Evolutionary conservation across 805 yeast species (phyloP), one percentile per base, ranked within the genome.

Genomic region (Kluyveromyces lactis): DNA sequence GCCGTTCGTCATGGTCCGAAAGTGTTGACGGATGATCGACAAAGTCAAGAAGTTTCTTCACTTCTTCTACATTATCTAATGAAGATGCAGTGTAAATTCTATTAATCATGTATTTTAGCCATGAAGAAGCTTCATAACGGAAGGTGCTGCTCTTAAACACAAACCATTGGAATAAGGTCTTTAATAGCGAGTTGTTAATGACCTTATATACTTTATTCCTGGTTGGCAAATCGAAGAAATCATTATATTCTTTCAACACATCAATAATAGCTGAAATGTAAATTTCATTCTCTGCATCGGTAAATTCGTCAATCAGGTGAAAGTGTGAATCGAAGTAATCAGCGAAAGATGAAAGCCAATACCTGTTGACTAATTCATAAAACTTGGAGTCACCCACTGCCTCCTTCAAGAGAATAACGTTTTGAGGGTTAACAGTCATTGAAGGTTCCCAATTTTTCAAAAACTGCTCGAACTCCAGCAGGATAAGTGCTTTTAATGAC

Each of bases 91-190:
- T 11, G 30, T 24, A 55, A 13, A 42, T 19, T 4, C 17, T 30
- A 31, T 55, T 50, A 4, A 56, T 33, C 23, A 53, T 41, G 45
- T 49, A 42, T 33, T 42, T 45, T 17, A 54, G 48, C 60, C 61
- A 58, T 27, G 39, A 36, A 18, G 21, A 31, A 2, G 50, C 49
- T 15, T 46, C 46, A 4, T 24, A 21, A 2, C 19, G n/a, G 33
- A 47, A 46, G 10, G 40, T 34, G 9, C 31, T 32, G 4, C 38
- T 32, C 18, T 44, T 43, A 34, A 48, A 53, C 15, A 50, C 38
- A 31, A 40, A 29, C 60, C 59, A 56, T 29, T 53, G 55, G 33
- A 41, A 52, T 12, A 50, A 34, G 10, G 51, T 33, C 16, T 46
- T 52, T 35, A 52, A 48, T 13, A 47, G 39, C 12, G 52, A 55